Base-by-base conservation (phyloP, 2,329 filamentous ascomycete genomes). In the Fusarium sp. region DNA sequence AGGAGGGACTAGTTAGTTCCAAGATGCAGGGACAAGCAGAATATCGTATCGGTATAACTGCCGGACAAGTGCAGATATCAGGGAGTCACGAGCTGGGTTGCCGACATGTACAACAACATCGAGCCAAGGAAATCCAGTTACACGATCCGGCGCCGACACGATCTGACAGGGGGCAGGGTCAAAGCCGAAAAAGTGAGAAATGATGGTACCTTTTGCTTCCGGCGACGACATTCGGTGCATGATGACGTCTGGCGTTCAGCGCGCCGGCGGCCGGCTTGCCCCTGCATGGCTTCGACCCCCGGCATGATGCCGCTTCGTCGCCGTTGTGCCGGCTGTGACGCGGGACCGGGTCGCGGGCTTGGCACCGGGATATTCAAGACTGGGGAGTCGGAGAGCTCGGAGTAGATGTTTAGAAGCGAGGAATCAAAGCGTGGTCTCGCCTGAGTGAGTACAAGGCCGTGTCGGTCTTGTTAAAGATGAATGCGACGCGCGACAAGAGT, bases 201-300 rank as follows among this genome's bases (percentile, higher is more conserved):
- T 31, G 31, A 31, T 25, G 35, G 60, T 78, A 87, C 87, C 82
- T 86, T 88, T 81, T 88, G 86, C 75, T 88, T 88, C 68, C 87
- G 82, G 68, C 86, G 82, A 56, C 86, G 84, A 65, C 87, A 89
- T 74, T 89, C 87, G 5, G 84, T 84, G 76, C 87, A 89, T 22
- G 86, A 87, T 22, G 85, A 86, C 42, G 80, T 79, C 68, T 79
- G 79, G 16, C 78, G 75, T 45, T 78, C 78, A 20, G 73, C 63
- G 45, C 72, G 73, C 25, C 74, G 75, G 27, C 70, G 74, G 56
- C 70, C 60, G 65, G 68, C 68, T 63, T 78, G 72, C 61, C 63
- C 70, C 60, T 76, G 75, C 63, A 69, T 69, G 60, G 58, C 67
- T 58, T 68, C 74, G 31, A 62, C 50, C 59, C 67, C 63, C 52